These are phyloP conservation scores for Moesziomyces aphidis DNA, from an alignment of 1,284 basidiomycete species.

Conservation along the genomic window DNA sequence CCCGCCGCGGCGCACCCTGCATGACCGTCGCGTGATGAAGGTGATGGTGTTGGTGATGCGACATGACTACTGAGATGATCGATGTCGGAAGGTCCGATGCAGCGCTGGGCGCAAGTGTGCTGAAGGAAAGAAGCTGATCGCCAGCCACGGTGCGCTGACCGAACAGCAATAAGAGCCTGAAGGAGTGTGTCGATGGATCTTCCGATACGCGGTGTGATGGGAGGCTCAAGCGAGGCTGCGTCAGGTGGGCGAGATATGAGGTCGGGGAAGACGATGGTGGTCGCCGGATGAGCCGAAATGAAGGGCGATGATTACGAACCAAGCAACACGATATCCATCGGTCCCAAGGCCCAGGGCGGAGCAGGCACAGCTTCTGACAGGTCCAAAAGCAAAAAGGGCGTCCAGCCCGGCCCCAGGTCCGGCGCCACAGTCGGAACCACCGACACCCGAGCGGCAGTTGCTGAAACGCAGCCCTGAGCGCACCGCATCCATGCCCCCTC, in stretches of 20 bases:
- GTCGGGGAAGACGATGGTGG: not conserved
- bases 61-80: not conserved
- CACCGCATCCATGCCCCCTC: no score
- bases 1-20: slow-evolving; percentile 3
- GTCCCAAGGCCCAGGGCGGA: not conserved
- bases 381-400: not conserved
- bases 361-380: not conserved
- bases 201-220: not conserved
- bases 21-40: slow-evolving; percentile 1
- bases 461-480: not conserved
- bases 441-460: not conserved
- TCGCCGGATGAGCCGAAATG: not conserved
- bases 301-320: not conserved
- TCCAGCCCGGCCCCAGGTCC: not conserved
- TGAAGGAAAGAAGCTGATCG: no score
- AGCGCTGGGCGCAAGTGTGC: not conserved
- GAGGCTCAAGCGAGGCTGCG: not conserved
- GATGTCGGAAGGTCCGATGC: not conserved
- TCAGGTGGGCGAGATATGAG: not conserved
- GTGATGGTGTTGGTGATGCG: not conserved
- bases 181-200: not conserved
- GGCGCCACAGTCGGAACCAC: not conserved
- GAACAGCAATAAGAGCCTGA: no score
- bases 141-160: no score
- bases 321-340: no score